Conservation (phyloP, 306 rosid genomes). For the Potentilla sterilis region DNA sequence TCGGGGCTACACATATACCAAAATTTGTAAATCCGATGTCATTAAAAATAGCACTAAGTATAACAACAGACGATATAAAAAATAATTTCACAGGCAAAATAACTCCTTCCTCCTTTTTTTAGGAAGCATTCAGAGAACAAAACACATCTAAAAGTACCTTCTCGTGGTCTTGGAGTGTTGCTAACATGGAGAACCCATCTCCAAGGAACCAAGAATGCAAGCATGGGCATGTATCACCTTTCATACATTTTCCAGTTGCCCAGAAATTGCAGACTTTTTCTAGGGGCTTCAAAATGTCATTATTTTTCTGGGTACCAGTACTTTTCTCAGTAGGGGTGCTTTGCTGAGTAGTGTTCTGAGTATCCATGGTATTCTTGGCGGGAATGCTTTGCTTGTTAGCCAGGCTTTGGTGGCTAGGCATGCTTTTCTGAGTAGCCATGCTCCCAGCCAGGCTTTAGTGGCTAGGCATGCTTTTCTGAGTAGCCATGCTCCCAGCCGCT, state of each 20-base stretch:
- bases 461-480: not conserved
- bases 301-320: not conserved
- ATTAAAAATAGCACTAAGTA: not conserved
- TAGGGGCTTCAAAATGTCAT: not conserved
- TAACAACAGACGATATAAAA: not conserved
- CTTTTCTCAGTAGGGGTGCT: not conserved
- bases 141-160: slow-evolving; percentile 29
- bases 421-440: not conserved
- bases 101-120: not conserved
- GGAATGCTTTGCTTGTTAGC: not conserved
- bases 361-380: not conserved
- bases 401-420: not conserved
- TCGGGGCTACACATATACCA: not conserved
- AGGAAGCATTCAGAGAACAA: not conserved
- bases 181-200: slow-evolving; percentile 27
- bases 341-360: not conserved
- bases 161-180: slow-evolving; percentile 48
- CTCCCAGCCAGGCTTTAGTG: not conserved
- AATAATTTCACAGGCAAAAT: not conserved
- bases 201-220: slow-evolving; percentile 41
- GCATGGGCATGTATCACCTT: slow-evolving; percentile 34
- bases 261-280: slow-evolving; percentile 34
- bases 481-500: too few relatives aligned
- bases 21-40: not conserved
- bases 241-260: slow-evolving; percentile 31